Percentiles rank a stretch among this genome's conserved stretches.
Conservation (phyloP, 495 filamentous ascomycete genomes). For the Neurospora cerealis region DNA sequence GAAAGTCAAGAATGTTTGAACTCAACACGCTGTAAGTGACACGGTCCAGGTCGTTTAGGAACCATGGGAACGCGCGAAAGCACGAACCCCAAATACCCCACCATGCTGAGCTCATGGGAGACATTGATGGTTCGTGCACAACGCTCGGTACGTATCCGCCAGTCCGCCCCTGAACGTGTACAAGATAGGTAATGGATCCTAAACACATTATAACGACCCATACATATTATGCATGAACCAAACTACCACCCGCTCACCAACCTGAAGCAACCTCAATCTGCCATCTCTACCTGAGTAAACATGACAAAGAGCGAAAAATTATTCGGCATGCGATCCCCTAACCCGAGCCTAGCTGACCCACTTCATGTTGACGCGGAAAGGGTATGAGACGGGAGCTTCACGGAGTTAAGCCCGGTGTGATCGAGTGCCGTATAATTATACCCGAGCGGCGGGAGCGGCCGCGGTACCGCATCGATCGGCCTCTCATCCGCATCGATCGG, state of each 20-base stretch:
- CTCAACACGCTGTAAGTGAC: not conserved
- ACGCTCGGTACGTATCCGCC: not conserved
- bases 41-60: not conserved
- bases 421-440: not conserved
- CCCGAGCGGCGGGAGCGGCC: not conserved
- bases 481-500: not conserved
- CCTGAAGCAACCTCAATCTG: not conserved
- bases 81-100: not conserved
- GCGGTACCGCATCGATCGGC: not conserved
- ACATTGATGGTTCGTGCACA: not conserved
- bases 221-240: not conserved
- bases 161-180: not conserved
- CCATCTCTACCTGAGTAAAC: not conserved
- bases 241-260: not conserved
- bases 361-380: not conserved
- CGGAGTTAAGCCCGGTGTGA: not conserved
- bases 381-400: not conserved
- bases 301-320: not conserved
- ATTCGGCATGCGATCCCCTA: not conserved
- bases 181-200: not conserved
- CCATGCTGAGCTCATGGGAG: not conserved
- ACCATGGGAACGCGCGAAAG: not conserved
- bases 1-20: not conserved
- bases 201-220: not conserved
- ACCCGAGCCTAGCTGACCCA: not conserved